Conservation (phyloP, 805 yeast species). For the Candida mattraensis region DNA sequence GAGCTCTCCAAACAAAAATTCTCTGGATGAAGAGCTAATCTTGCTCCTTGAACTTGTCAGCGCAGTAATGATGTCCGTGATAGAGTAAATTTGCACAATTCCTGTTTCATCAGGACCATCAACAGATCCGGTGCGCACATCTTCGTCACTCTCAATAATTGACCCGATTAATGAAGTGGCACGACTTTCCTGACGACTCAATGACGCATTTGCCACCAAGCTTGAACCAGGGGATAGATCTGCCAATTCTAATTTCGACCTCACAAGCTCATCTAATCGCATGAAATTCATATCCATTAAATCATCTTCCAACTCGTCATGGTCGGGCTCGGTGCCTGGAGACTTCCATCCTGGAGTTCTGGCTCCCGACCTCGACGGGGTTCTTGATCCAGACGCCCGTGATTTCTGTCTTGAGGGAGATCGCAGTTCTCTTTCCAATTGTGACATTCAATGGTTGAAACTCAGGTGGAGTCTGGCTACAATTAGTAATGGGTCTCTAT, state of each 20-base stretch:
- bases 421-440: constrained; percentile 21
- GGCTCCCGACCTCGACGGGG: constrained; percentile 16
- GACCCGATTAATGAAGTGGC: constrained; percentile 28
- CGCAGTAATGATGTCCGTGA: constrained; percentile 46
- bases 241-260: constrained; percentile 12
- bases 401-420: not conserved
- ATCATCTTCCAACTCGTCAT: constrained; percentile 24
- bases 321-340: constrained; percentile 14
- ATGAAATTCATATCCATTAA: constrained; percentile 20
- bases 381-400: constrained; percentile 15
- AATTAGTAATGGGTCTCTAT: too few species aligned
- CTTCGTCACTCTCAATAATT: constrained; percentile 17
- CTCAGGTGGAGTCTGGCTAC: not conserved
- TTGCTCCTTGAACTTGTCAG: constrained; percentile 41
- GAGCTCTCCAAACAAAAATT: constrained; percentile 49
- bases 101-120: constrained; percentile 14
- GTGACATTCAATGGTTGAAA: constrained; percentile 16
- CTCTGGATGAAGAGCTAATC: constrained; percentile 48
- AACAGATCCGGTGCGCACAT: constrained; percentile 4
- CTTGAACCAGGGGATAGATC: constrained; percentile 5
- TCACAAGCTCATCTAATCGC: constrained; percentile 23
- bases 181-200: constrained; percentile 27
- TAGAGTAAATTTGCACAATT: constrained; percentile 29
- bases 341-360: constrained; percentile 15
- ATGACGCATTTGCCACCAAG: constrained; percentile 2